Percentiles rank a stretch among this genome's conserved stretches.
Conservation (phyloP, 768 basidiomycete species). For the Tulasnella sp. region DNA sequence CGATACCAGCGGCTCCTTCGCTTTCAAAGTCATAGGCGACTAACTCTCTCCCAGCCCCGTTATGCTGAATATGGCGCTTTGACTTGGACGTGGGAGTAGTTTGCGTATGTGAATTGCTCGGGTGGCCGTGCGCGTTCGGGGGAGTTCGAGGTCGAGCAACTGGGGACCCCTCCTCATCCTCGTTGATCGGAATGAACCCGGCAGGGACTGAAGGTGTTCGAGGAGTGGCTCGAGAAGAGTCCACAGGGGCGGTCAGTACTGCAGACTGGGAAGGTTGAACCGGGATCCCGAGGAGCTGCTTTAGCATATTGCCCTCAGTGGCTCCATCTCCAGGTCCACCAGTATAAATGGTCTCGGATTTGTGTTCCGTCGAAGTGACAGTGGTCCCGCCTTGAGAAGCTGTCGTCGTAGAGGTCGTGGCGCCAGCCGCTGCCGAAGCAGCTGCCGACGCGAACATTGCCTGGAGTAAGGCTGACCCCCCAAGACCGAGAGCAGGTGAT, state of each 20-base stretch:
- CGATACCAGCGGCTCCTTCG: constrained; percentile 6
- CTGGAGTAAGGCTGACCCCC: constrained; percentile 59
- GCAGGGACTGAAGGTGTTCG: constrained; percentile 13
- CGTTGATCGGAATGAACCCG: constrained; percentile 20
- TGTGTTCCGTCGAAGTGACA: constrained; percentile 5
- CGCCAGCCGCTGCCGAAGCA: not conserved
- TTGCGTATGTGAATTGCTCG: not conserved
- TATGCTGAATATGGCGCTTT: not conserved
- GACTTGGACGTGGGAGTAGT: not conserved
- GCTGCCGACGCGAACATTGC: constrained; percentile 67
- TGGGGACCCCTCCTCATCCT: constrained; percentile 18
- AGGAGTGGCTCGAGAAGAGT: not conserved
- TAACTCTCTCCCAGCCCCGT: not conserved
- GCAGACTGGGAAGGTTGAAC: not conserved
- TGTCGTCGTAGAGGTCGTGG: constrained; percentile 10
- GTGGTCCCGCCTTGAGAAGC: constrained; percentile 3
- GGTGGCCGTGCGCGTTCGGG: constrained; percentile 3
- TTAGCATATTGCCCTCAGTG: constrained; percentile 15
- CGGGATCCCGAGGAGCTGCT: constrained; percentile 18
- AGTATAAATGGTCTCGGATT: not conserved
- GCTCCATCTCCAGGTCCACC: not conserved
- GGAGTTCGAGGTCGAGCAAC: constrained; percentile 5
- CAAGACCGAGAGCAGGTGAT: constrained; percentile 36
- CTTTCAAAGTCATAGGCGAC: constrained; percentile 22
- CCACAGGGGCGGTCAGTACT: not conserved